Evolutionary conservation across 495 filamentous ascomycete species (phyloP).

Genomic region (Hypoxylon intermedium): DNA sequence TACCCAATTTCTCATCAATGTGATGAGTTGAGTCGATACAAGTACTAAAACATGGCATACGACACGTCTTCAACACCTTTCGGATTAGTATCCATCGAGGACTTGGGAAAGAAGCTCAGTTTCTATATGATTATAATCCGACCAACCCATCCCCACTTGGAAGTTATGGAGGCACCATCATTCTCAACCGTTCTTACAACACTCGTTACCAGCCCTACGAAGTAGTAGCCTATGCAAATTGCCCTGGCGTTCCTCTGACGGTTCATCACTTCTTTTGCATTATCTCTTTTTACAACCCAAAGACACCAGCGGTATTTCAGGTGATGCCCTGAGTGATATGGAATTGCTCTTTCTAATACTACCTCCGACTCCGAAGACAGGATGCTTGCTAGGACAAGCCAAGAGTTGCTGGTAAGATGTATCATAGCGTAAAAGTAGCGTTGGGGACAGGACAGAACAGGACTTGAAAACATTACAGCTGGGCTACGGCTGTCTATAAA

Average conservation of each 20-base stretch:
- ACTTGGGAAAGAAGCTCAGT: constrained; percentile 8
- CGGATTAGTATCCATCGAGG: constrained; percentile 6
- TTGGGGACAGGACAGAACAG: background rate
- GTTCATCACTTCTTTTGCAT: background rate
- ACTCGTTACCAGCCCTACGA: constrained; percentile 5
- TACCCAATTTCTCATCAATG: constrained; percentile 35
- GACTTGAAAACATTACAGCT: no score
- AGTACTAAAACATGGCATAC: constrained; percentile 23
- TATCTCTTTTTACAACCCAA: background rate
- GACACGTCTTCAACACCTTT: background rate
- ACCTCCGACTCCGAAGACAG: background rate
- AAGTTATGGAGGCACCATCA: background rate
- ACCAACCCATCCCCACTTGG: constrained; percentile 3
- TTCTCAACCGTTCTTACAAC: background rate
- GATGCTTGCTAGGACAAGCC: constrained; percentile 36
- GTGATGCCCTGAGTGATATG: no score
- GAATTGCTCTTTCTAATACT: no score
- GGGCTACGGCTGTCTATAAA: no score
- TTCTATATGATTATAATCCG: constrained; percentile 1
- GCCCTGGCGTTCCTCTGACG: background rate
- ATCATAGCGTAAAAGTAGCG: constrained; percentile 1
- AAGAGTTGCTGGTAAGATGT: background rate
- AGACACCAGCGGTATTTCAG: background rate
- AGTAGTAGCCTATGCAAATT: constrained; percentile 8
- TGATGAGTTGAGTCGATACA: constrained; percentile 28